Evolutionary conservation across 495 filamentous ascomycete genomes (phyloP).

Genomic region (Astrocystis sublimbata): DNA sequence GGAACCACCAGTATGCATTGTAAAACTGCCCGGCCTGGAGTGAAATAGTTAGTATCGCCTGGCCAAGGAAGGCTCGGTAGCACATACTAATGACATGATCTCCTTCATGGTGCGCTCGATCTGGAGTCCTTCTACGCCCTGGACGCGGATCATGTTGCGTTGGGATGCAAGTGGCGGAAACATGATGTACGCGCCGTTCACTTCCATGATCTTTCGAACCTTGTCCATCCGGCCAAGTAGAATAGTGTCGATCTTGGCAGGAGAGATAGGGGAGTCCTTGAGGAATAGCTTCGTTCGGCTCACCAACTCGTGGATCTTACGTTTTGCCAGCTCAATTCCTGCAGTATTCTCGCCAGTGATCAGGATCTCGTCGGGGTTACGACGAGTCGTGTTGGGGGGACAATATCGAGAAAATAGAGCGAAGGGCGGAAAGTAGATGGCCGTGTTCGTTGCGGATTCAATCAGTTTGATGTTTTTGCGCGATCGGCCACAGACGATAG

Average conservation of each 20-base stretch:
- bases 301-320: conserved; percentile 81
- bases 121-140: conserved; percentile 87
- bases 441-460: conserved; percentile 88
- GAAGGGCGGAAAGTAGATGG: conserved; percentile 97
- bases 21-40: conserved; percentile 92
- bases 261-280: conserved; percentile 83
- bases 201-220: conserved; percentile 95
- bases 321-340: conserved; percentile 81
- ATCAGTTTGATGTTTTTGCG: conserved; percentile 97
- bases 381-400: conserved; percentile 71
- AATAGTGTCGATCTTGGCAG: conserved; percentile 91
- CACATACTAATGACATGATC: conserved; percentile 84
- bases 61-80: not conserved
- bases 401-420: conserved; percentile 85
- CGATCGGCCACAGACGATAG: conserved; percentile 83
- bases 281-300: conserved; percentile 76
- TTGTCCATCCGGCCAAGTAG: conserved; percentile 90
- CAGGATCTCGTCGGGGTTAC: conserved; percentile 85
- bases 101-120: conserved; percentile 92
- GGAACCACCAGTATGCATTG: conserved; percentile 93
- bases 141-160: conserved; percentile 77
- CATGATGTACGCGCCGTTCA: conserved; percentile 90
- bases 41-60: not conserved
- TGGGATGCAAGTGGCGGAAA: conserved; percentile 83
- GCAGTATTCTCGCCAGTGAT: conserved; percentile 85